Base-by-base conservation (phyloP, 2,329 filamentous ascomycete genomes). In the Dactylellina cionopaga region DNA sequence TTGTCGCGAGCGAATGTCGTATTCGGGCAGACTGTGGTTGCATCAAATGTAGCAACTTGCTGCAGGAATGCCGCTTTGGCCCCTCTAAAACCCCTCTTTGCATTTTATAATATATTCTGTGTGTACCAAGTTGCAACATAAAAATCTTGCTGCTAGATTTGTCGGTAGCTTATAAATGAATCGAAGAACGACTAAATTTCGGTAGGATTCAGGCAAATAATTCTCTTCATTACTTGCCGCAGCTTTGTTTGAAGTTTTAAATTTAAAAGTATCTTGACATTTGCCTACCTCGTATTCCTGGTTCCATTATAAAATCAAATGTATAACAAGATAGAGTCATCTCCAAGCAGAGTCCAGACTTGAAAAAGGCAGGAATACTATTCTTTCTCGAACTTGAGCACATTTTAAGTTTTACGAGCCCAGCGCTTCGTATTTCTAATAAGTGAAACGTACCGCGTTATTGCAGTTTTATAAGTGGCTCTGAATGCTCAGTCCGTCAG, bases 61-160 rank as follows among this genome's bases (percentile, higher is more conserved):
- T 71, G 66, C 66, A 64, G 41, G 51, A 58, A 5, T 10, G 33
- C 58, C 66, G 66, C 66, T 71, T 71, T 62, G 66, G 44, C 66
- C 65, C 35, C 56, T 47, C 43, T n/a, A n/a, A 15, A 22, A 46
- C 52, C 63, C 63, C 52, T 58, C 51, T 66, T 44, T 63, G 65
- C 33, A 71, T 71, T 70, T 58, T 71, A 71, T n/a, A n/a, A n/a
- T n/a, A n/a, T 70, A 63, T 22, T 44, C 44, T 52, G 58, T 15
- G 35, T n/a, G 19, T 22, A 11, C 3, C 13, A 24, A n/a, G 17
- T 13, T 22, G 15, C 22, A 19, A 25, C 35, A 22, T 11, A 51
- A 9, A 41, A 54, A 1, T 24, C 11, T 11, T 37, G 3, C 27
- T 33, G 7, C 10, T 19, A 27, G 11, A 58, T 56, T n/a, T 43